phyloP scores from a whole-genome alignment of 371 early-diverging fungal genomes.

The Mucor indicus region DNA sequence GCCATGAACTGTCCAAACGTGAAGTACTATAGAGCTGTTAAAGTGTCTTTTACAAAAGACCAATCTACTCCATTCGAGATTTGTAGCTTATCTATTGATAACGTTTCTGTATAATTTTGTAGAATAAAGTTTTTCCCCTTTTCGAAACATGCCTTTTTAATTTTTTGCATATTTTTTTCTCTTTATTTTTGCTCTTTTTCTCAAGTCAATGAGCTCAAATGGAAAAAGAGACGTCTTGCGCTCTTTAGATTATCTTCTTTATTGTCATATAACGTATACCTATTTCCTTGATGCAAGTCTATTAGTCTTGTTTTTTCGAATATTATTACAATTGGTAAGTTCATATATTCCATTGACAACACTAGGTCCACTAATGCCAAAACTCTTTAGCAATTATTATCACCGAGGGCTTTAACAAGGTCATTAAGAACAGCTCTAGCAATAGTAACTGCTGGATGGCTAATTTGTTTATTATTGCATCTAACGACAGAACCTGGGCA shows the following conservation, averaged over 20 bases:
- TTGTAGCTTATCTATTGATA: constrained; percentile 36
- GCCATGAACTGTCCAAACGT: constrained; percentile 13
- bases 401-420: constrained; percentile 28
- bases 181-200: constrained; percentile 30
- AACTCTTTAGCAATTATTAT: constrained; percentile 23
- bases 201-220: constrained; percentile 32
- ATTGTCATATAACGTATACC: constrained; percentile 39
- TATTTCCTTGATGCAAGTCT: constrained; percentile 44
- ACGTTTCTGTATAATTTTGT: constrained; percentile 21
- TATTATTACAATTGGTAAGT: constrained; percentile 32
- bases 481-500: constrained; percentile 33
- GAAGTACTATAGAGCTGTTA: constrained; percentile 21
- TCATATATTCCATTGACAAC: not conserved
- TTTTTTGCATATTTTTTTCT: constrained; percentile 53
- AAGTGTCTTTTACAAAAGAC: constrained; percentile 22
- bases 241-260: constrained; percentile 40
- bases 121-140: constrained; percentile 1
- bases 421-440: constrained; percentile 33
- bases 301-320: constrained; percentile 30
- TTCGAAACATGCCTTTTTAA: constrained; percentile 8
- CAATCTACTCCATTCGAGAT: constrained; percentile 31
- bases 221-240: constrained; percentile 42
- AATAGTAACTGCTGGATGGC: constrained; percentile 24
- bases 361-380: not conserved
- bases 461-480: constrained; percentile 33